A percentile compares a stretch with the other conserved stretches of the same genome.
phyloP scores from a whole-genome alignment of 768 basidiomycete genomes.

The Inosperma sp. region DNA sequence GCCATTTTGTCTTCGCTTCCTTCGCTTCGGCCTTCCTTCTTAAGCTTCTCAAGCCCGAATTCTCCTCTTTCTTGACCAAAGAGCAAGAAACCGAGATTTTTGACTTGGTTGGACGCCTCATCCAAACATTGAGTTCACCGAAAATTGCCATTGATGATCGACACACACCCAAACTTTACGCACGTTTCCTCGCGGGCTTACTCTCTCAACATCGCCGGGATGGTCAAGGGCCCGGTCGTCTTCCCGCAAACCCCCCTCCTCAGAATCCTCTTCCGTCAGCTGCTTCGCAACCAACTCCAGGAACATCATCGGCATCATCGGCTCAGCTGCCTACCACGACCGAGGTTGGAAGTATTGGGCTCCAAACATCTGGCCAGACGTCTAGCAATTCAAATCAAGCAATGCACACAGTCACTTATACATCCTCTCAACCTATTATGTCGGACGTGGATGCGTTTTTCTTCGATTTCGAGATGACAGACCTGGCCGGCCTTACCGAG shows the following conservation, averaged over 20 bases:
- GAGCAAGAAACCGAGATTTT: conserved; percentile 68
- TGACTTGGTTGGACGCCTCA: conserved; percentile 64
- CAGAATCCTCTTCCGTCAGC: conserved; percentile 25
- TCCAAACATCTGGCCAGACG: background rate
- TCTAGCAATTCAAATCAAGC: background rate
- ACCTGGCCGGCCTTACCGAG: conserved; percentile 35
- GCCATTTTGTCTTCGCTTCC: conserved; percentile 73
- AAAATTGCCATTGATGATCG: conserved; percentile 78
- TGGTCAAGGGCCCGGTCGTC: conserved; percentile 53
- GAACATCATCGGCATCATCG: conserved; percentile 18
- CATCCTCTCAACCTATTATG: background rate
- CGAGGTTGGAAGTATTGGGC: background rate
- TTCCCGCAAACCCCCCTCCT: conserved; percentile 48
- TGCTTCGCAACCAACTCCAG: conserved; percentile 15
- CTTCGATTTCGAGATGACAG: conserved; percentile 37
- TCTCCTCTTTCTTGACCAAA: conserved; percentile 54
- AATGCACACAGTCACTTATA: background rate
- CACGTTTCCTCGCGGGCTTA: conserved; percentile 72
- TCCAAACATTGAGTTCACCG: conserved; percentile 64
- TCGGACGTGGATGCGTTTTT: too few relatives aligned
- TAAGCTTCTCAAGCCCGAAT: conserved; percentile 75
- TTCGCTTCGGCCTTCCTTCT: conserved; percentile 82
- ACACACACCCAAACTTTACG: conserved; percentile 76
- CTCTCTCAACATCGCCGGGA: conserved; percentile 67
- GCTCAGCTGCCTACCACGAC: background rate